Evolutionary conservation across 441 rosid genomes (phyloP), one percentile per base, ranked within the genome.

Genomic region (Adansonia gregorii): DNA sequence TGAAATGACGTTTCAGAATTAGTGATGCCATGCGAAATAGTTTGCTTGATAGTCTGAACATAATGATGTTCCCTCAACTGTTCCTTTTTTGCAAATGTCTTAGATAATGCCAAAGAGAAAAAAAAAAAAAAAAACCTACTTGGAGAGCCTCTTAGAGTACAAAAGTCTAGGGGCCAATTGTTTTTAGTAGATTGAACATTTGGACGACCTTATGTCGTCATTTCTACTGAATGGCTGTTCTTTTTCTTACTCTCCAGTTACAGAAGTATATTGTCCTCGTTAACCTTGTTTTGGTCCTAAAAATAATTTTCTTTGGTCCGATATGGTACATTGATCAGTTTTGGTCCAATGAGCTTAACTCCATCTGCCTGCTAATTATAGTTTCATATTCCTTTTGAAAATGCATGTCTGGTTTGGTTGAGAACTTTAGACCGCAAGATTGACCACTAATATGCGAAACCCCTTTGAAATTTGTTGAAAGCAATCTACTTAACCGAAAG

Each of bases 1-100:
- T 88, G 89, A 87, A 82, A 90, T 83, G 98, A 89, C 90, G 72
- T 84, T 85, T 90, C 87, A 78, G 64, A 81, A 86, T 73, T 87
- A 72, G 76, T 64, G 79, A 85, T 76, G 76, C 78, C 84, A 80
- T 82, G 76, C 73, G 76, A 83, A 82, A 81, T 80, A 85, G 88
- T 86, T 64, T 75, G 70, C 78, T 73, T 78, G 85, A 73, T 83
- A 63, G 83, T 68, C 71, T 72, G 70, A 49, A 45, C 24, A 82
- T 54, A 67, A 79, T 83, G 74, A 55, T 22, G 20, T 72, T 64
- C 75, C 66, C 17, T 49, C 64, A 49, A 27, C 76, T 41, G 82
- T 76, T 77, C 67, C 66, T 74, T 73, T 80, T 73, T 70, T 79
- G 73, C 67, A 70, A 35, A 81, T 78, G 64, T 67, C 58, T 78